A percentile compares a stretch with the other conserved stretches of the same genome.
phyloP scores from a whole-genome alignment of 805 yeast species.

The Metschnikowia orientalis region DNA sequence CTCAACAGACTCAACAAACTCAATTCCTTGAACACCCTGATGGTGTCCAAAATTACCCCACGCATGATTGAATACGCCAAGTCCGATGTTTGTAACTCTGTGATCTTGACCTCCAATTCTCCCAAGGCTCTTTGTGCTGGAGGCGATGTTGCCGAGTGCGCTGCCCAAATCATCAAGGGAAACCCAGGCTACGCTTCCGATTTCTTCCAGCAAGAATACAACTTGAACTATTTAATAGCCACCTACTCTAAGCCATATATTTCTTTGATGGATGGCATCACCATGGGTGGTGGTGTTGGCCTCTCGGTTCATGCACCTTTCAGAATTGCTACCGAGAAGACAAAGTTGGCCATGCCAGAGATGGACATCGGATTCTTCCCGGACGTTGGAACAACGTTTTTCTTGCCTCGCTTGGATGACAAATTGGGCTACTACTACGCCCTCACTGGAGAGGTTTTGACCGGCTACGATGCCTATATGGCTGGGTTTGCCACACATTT shows the following conservation, averaged over 20 bases:
- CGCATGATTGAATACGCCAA: constrained; percentile 74
- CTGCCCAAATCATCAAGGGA: constrained; percentile 49
- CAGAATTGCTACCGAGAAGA: constrained; percentile 87
- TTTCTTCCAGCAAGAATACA: constrained; percentile 78
- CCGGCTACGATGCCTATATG: constrained; percentile 76
- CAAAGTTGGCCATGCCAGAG: constrained; percentile 96
- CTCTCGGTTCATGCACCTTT: constrained; percentile 86
- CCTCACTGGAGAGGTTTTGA: constrained; percentile 74
- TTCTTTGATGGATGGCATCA: constrained; percentile 84
- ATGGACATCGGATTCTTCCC: constrained; percentile 95
- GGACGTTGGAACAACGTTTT: constrained; percentile 92
- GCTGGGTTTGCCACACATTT: constrained; percentile 91
- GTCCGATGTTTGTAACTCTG: constrained; percentile 56
- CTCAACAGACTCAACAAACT: constrained; percentile 79
- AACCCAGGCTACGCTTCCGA: constrained; percentile 47
- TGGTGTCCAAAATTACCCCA: constrained; percentile 70
- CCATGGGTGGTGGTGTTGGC: constrained; percentile 99
- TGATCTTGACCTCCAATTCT: constrained; percentile 63
- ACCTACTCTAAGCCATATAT: constrained; percentile 85
- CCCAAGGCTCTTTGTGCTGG: constrained; percentile 89
- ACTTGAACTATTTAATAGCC: constrained; percentile 71
- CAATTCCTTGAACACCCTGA: constrained; percentile 74
- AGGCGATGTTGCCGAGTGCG: constrained; percentile 87
- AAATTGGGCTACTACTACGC: constrained; percentile 83
- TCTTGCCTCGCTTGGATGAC: constrained; percentile 77